Conservation (phyloP, 306 rosid genomes). For the Rosa multiflora region DNA sequence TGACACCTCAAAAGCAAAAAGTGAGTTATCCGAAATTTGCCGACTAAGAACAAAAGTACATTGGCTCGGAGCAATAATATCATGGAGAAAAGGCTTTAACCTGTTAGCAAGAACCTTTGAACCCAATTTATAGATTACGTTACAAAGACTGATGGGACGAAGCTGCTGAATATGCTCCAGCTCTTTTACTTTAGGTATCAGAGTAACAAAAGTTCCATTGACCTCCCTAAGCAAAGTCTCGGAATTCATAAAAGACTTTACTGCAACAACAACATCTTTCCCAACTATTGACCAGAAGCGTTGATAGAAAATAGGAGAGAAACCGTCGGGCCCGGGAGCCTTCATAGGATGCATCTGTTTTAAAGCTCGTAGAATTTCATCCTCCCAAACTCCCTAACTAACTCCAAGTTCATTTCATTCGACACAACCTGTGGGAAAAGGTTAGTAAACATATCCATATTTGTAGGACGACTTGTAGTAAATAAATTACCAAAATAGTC, state of each 20-base stretch:
- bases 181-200: neutral
- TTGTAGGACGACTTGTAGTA: no score
- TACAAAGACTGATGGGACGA: neutral
- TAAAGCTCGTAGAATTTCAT: neutral
- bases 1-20: neutral
- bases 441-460: no score
- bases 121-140: neutral
- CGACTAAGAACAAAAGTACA: neutral
- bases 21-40: neutral
- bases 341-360: neutral
- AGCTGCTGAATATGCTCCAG: neutral
- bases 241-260: neutral
- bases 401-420: no score
- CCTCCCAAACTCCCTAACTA: neutral
- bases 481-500: no score
- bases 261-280: neutral
- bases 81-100: no score
- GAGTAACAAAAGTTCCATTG: neutral
- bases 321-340: neutral
- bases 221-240: no score
- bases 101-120: neutral
- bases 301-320: neutral
- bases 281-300: neutral
- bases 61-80: neutral
- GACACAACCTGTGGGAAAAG: no score